Evolutionary conservation across 2,329 filamentous ascomycete species (phyloP).

Genomic region (Cladorrhinum sp.): DNA sequence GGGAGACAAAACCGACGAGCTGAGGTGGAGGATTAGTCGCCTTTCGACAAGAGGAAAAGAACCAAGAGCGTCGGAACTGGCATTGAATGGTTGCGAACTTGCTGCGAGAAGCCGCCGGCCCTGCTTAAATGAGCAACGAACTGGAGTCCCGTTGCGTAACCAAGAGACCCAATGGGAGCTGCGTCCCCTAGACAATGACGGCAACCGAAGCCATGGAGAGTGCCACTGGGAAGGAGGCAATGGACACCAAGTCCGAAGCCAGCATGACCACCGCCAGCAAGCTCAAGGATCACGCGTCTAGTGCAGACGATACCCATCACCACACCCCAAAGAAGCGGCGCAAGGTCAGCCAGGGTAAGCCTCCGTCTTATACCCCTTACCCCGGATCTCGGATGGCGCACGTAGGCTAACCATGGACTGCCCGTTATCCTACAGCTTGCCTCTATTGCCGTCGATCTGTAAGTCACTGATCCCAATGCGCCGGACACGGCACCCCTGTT

Average conservation of each 20-base stretch:
- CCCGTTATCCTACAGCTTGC: conserved; percentile 63
- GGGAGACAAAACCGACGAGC: not conserved
- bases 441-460: conserved; percentile 89
- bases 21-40: not conserved
- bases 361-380: conserved; percentile 20
- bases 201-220: conserved; percentile 35
- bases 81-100: conserved; percentile 31
- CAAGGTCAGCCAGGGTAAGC: conserved; percentile 85
- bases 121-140: conserved; percentile 42
- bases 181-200: conserved; percentile 36
- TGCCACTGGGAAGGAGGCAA: conserved; percentile 38
- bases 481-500: conserved; percentile 20
- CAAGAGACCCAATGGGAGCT: conserved; percentile 43
- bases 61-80: conserved; percentile 27
- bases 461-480: conserved; percentile 48
- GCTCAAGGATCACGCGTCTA: conserved; percentile 35
- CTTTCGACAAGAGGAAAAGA: conserved; percentile 4
- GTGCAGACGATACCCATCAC: conserved; percentile 38
- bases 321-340: conserved; percentile 78
- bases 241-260: conserved; percentile 39
- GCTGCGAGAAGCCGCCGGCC: conserved; percentile 42
- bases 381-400: conserved; percentile 14
- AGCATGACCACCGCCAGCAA: conserved; percentile 30
- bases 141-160: conserved; percentile 45
- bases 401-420: conserved; percentile 29